A percentile compares a stretch with the other conserved stretches of the same genome.
Conservation (phyloP, 2,329 filamentous ascomycete genomes). For the Aureobasidium zeae region DNA sequence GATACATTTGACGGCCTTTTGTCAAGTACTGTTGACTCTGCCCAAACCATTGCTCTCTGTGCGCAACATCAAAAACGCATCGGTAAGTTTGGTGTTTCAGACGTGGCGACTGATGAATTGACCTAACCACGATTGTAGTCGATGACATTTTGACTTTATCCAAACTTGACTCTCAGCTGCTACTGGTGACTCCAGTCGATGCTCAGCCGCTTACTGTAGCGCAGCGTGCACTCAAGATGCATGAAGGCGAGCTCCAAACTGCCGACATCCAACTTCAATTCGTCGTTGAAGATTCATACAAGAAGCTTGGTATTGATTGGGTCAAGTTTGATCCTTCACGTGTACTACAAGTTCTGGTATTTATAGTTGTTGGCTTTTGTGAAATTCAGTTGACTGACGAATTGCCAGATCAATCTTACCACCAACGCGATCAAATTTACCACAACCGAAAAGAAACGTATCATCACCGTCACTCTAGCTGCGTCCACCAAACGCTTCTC, state of each 20-base stretch:
- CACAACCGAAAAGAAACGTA: conserved; percentile 49
- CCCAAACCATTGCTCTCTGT: conserved; percentile 68
- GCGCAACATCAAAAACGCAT: conserved; percentile 73
- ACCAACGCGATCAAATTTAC: conserved; percentile 82
- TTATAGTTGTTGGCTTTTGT: neutral
- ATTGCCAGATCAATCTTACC: conserved; percentile 56
- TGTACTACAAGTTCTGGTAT: conserved; percentile 58
- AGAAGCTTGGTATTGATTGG: conserved; percentile 51
- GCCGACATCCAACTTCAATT: conserved; percentile 60
- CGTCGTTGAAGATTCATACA: conserved; percentile 53
- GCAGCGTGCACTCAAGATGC: conserved; percentile 63
- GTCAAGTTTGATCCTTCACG: conserved; percentile 65
- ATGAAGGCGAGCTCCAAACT: conserved; percentile 63
- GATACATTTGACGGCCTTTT: conserved; percentile 39
- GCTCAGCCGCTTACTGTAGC: conserved; percentile 59
- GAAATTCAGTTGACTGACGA: neutral
- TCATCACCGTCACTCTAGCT: conserved; percentile 57
- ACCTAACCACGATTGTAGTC: conserved; percentile 37
- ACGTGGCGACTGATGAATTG: too few species aligned
- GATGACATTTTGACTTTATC: conserved; percentile 65
- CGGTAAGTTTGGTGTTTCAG: neutral
- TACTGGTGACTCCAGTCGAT: conserved; percentile 62
- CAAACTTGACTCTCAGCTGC: conserved; percentile 65
- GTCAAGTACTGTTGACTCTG: conserved; percentile 57
- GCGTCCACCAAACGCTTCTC: conserved; percentile 50